Conservation (phyloP, 73 alveolate species). For the Tetrahymena borealis region DNA sequence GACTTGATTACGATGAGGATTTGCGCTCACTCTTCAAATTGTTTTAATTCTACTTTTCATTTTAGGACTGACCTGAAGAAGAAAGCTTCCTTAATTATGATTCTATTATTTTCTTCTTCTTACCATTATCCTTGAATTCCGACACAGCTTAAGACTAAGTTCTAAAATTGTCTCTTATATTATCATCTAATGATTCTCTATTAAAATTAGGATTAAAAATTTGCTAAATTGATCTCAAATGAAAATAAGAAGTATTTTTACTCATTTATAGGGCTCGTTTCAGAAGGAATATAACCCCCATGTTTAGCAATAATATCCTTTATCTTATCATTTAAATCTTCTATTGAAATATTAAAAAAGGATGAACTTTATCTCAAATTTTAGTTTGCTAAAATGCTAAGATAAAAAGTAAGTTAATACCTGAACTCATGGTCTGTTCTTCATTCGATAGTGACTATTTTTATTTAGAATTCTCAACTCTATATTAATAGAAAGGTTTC, state of each 20-base stretch:
- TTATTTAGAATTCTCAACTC: background rate
- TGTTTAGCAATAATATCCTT: background rate
- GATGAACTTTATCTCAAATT: too few species aligned
- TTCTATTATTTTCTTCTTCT: background rate
- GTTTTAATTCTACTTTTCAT: background rate
- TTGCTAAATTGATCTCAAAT: background rate
- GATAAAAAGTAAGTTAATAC: background rate
- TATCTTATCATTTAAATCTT: background rate
- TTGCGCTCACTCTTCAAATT: background rate
- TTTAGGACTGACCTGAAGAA: background rate
- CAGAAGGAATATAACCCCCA: background rate
- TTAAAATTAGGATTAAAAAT: background rate
- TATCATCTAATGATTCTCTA: background rate
- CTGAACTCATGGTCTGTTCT: background rate
- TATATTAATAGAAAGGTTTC: background rate
- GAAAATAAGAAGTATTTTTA: too few species aligned
- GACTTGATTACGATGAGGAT: background rate
- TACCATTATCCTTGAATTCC: background rate
- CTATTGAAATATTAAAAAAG: background rate
- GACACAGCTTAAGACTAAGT: background rate
- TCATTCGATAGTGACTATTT: background rate
- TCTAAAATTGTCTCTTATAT: background rate
- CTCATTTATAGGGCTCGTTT: background rate
- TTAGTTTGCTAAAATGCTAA: background rate
- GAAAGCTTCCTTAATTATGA: background rate